Evolutionary conservation across 352 stramenopile genomes (phyloP).

Genomic region (Aphanomyces stellatus): DNA sequence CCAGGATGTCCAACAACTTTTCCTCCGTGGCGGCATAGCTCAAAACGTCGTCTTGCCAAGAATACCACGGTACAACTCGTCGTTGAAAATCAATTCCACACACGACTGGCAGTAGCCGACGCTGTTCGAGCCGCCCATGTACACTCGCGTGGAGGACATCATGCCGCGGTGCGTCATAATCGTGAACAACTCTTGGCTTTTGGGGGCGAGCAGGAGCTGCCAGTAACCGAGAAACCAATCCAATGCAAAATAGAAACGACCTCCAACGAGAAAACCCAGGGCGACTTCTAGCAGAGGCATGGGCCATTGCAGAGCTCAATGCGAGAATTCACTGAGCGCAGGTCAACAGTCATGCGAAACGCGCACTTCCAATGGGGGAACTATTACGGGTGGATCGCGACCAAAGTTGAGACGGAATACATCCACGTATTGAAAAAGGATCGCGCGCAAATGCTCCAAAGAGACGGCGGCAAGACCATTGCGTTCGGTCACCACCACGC

Average conservation of each 20-base stretch:
- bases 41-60: slow-evolving; percentile 19
- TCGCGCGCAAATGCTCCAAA: neutral
- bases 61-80: slow-evolving; percentile 9
- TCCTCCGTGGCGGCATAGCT: neutral
- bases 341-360: slow-evolving; percentile 28
- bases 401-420: neutral
- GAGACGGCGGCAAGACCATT: neutral
- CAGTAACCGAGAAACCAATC: slow-evolving; percentile 27
- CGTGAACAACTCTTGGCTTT: slow-evolving; percentile 12
- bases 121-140: slow-evolving; percentile 3
- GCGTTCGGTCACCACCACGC: neutral
- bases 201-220: slow-evolving; percentile 13
- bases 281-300: slow-evolving; percentile 15
- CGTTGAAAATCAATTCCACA: neutral
- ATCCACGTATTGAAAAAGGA: neutral
- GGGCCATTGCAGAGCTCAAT: slow-evolving; percentile 23
- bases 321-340: slow-evolving; percentile 19
- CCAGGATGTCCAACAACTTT: slow-evolving; percentile 8
- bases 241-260: slow-evolving; percentile 20
- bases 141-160: slow-evolving; percentile 14
- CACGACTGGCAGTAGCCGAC: slow-evolving; percentile 13
- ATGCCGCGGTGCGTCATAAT: slow-evolving; percentile 16
- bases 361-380: slow-evolving; percentile 3
- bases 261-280: neutral
- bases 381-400: neutral